Conservation (phyloP, 1,139 yeast species). For the Saccharomyces hybrid region DNA sequence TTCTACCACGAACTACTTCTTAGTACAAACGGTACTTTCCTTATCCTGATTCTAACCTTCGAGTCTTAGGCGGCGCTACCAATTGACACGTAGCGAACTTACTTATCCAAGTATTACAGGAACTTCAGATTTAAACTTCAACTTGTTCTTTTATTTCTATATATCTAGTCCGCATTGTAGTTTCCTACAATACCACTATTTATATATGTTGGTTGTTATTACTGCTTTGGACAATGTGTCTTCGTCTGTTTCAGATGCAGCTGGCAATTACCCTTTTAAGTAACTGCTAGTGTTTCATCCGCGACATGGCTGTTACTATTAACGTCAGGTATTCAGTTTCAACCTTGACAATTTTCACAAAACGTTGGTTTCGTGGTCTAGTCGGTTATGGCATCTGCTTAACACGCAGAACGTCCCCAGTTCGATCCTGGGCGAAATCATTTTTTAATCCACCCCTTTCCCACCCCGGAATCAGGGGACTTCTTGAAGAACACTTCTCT, state of each 20-base stretch:
- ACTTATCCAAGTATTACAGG: background rate
- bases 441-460: slow-evolving; percentile 11
- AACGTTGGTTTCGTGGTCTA: slow-evolving; percentile 74
- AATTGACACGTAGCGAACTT: background rate
- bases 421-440: slow-evolving; percentile 99
- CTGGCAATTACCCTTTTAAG: background rate
- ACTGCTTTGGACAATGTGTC: background rate
- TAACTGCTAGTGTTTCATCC: background rate
- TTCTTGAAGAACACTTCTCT: no score
- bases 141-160: background rate
- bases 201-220: no score
- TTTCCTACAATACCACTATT: no score
- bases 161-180: no score
- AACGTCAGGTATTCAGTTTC: no score
- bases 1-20: no score
- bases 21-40: background rate
- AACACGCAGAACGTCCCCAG: slow-evolving; percentile 99
- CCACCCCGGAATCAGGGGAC: no score
- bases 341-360: no score
- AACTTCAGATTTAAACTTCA: background rate
- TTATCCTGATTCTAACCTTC: background rate
- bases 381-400: slow-evolving; percentile 99
- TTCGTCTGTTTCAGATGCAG: background rate
- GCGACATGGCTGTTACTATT: no score
- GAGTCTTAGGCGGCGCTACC: background rate